Conservation (phyloP, 1,284 basidiomycete genomes). For the Cronartium ribicola region DNA sequence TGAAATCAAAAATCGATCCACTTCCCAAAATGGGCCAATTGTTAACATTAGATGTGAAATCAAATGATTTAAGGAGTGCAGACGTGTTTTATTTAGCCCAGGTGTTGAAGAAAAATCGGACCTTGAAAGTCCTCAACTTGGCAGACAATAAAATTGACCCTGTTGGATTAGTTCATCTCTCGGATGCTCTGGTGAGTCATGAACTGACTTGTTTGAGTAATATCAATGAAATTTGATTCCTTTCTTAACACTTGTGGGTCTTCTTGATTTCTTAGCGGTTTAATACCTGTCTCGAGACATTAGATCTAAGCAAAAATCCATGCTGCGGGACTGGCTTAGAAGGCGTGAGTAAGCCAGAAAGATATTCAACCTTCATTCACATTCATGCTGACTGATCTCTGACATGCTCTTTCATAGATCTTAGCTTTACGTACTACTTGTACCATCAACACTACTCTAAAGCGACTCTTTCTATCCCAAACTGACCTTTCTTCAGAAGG, state of each 20-base stretch:
- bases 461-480: constrained; percentile 82
- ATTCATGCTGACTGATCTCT: background rate
- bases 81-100: constrained; percentile 88
- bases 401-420: constrained; percentile 57
- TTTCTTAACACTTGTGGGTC: background rate
- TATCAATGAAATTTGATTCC: constrained; percentile 2
- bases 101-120: constrained; percentile 90
- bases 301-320: constrained; percentile 88
- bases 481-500: constrained; percentile 76
- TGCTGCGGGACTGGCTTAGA: constrained; percentile 81
- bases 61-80: constrained; percentile 43
- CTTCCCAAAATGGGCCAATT: constrained; percentile 31
- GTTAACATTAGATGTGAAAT: constrained; percentile 37
- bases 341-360: constrained; percentile 61
- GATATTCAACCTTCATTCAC: background rate
- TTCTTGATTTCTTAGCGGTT: constrained; percentile 65
- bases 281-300: constrained; percentile 85
- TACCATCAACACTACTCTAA: constrained; percentile 84
- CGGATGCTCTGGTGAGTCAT: constrained; percentile 73
- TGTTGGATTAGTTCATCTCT: constrained; percentile 70
- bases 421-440: constrained; percentile 84
- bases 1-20: constrained; percentile 26
- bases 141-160: constrained; percentile 90
- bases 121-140: constrained; percentile 86
- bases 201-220: background rate